Evolutionary conservation across 2,329 filamentous ascomycete genomes (phyloP).

Genomic region (Hymenoscyphus fructigenus): DNA sequence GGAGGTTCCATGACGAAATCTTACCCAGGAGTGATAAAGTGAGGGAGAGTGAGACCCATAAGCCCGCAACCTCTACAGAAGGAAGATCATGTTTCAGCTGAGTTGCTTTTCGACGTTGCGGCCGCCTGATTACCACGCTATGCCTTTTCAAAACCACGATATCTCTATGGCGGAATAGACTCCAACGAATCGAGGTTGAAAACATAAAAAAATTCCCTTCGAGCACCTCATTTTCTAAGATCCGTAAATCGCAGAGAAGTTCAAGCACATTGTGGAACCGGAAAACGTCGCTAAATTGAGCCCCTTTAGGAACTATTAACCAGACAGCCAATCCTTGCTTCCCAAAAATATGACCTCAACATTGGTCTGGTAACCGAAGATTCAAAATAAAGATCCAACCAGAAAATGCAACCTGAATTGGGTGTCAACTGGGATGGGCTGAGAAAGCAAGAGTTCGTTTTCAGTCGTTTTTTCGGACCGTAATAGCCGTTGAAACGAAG

Average conservation of each 20-base stretch:
- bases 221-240: neutral
- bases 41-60: neutral
- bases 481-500: neutral
- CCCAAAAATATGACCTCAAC: neutral
- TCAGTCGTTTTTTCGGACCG: neutral
- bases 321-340: neutral
- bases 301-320: neutral
- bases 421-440: neutral
- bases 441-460: neutral
- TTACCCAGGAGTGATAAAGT: neutral
- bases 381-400: neutral
- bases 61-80: neutral
- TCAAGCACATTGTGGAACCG: neutral
- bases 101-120: neutral
- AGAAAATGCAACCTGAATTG: neutral
- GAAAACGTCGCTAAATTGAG: neutral
- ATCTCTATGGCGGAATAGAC: neutral
- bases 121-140: constrained; percentile 1
- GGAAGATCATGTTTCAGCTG: neutral
- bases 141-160: neutral
- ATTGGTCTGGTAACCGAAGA: neutral
- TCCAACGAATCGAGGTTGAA: neutral
- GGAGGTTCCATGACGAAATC: neutral
- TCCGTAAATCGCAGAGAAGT: neutral
- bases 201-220: neutral